Percentiles rank a stretch among this genome's conserved stretches.
phyloP scores from a whole-genome alignment of 2,329 filamentous ascomycete genomes.

The Clarireedia homoeocarpa region DNA sequence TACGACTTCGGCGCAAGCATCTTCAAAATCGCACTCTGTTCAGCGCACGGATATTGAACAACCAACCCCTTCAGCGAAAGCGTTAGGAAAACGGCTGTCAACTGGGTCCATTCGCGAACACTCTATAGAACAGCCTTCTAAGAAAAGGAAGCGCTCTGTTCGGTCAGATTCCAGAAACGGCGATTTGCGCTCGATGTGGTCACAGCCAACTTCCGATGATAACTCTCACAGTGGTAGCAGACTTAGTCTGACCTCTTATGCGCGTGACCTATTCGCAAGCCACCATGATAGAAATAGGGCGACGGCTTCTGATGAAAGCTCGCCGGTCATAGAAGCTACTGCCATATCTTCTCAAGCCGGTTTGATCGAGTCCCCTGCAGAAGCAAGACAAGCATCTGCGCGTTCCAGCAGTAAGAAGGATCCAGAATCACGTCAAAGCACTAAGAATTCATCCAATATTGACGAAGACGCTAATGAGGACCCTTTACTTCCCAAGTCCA shows the following conservation, averaged over 20 bases:
- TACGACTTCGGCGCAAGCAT: not conserved
- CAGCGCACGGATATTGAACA: not conserved
- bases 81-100: slow-evolving; percentile 20
- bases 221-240: not conserved
- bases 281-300: no score
- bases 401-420: no score
- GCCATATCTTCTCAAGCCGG: no score
- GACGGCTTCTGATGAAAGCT: no score
- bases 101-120: slow-evolving; percentile 4
- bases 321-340: no score
- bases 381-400: no score
- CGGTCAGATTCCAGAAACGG: slow-evolving; percentile 5
- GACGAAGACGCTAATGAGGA: not conserved
- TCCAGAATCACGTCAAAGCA: no score
- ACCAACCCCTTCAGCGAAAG: slow-evolving; percentile 13
- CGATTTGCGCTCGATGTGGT: slow-evolving; percentile 2
- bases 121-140: slow-evolving; percentile 5
- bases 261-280: no score
- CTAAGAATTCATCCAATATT: no score
- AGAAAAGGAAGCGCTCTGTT: slow-evolving; percentile 13
- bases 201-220: not conserved
- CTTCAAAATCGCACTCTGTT: not conserved
- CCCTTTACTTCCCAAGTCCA: not conserved
- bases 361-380: no score
- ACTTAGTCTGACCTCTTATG: no score